Conservation (phyloP, 208 protist species). For the Wallacemonas sp. region DNA sequence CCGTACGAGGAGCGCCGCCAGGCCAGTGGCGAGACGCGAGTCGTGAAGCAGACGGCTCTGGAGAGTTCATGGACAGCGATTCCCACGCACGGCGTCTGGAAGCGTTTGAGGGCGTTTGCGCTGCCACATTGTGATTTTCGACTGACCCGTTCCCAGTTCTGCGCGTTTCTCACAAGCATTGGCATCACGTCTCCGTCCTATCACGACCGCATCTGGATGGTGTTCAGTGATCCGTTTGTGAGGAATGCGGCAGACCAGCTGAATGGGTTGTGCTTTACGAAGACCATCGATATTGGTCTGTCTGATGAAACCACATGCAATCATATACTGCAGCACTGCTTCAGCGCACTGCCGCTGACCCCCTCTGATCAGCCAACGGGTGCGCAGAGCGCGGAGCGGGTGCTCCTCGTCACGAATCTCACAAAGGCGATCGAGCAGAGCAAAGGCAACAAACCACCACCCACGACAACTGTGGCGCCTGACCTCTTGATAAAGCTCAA, state of each 20-base stretch:
- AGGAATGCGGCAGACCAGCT: conserved; percentile 2
- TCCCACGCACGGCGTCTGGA: conserved; percentile 45
- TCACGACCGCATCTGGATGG: conserved; percentile 17
- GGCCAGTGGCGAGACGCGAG: conserved; percentile 32
- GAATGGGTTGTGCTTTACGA: conserved; percentile 39
- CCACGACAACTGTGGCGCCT: not conserved
- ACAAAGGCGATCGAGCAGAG: not conserved
- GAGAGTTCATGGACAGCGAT: conserved; percentile 46
- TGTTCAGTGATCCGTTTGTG: conserved; percentile 21
- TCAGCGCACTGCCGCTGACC: conserved; percentile 25
- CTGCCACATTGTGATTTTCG: conserved; percentile 41
- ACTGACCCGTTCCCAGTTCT: conserved; percentile 27
- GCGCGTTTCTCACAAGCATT: conserved; percentile 28
- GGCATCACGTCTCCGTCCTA: conserved; percentile 38
- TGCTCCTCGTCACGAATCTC: not conserved
- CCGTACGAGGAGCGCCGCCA: conserved; percentile 41
- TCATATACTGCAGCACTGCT: conserved; percentile 45
- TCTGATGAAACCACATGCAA: conserved; percentile 15
- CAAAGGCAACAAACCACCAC: not conserved
- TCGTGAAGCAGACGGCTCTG: conserved; percentile 37
- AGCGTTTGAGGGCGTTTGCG: conserved; percentile 33
- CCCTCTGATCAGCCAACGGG: not conserved
- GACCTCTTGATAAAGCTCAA: not conserved
- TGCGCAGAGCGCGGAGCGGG: not conserved
- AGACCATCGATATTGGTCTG: conserved; percentile 47